Conservation (phyloP, 2,329 filamentous ascomycete species). For the Fusarium piperis region DNA sequence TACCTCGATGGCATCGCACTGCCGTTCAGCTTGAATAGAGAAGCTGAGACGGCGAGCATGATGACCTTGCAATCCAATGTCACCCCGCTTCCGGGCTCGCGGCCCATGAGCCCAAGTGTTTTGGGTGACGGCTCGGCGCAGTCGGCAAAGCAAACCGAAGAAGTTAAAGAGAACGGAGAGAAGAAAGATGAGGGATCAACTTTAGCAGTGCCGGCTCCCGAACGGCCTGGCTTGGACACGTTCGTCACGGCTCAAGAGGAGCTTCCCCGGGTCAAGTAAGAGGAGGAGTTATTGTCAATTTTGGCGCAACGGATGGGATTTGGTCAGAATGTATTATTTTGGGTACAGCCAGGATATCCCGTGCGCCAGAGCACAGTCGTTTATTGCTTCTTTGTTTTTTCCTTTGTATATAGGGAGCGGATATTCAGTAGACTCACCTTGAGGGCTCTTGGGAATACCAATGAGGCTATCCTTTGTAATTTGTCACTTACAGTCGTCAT, state of each 20-base stretch:
- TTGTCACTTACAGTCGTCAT: not conserved
- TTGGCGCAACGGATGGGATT: slow-evolving; percentile 26
- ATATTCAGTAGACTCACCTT: not conserved
- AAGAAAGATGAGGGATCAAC: slow-evolving; percentile 3
- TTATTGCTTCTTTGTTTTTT: slow-evolving; percentile 1
- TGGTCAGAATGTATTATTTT: slow-evolving; percentile 22
- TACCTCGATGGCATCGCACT: slow-evolving; percentile 75
- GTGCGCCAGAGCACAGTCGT: slow-evolving; percentile 22
- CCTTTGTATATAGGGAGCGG: not conserved
- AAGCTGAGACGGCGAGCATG: slow-evolving; percentile 76
- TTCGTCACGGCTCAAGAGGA: slow-evolving; percentile 65
- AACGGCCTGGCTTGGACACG: slow-evolving; percentile 59
- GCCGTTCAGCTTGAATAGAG: slow-evolving; percentile 74
- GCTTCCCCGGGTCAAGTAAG: slow-evolving; percentile 45
- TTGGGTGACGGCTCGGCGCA: slow-evolving; percentile 2
- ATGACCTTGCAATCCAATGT: slow-evolving; percentile 66
- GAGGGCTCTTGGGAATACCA: not conserved
- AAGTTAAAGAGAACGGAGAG: slow-evolving; percentile 1
- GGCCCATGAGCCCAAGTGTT: slow-evolving; percentile 46
- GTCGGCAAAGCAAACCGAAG: not conserved
- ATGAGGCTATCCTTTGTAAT: not conserved
- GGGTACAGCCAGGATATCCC: slow-evolving; percentile 24
- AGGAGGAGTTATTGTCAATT: slow-evolving; percentile 12
- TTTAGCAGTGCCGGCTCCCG: slow-evolving; percentile 3
- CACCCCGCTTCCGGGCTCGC: slow-evolving; percentile 44